A percentile compares a stretch with the other conserved stretches of the same genome.
Conservation (phyloP, 2,329 filamentous ascomycete species). For the Neofusicoccum umdonicola region DNA sequence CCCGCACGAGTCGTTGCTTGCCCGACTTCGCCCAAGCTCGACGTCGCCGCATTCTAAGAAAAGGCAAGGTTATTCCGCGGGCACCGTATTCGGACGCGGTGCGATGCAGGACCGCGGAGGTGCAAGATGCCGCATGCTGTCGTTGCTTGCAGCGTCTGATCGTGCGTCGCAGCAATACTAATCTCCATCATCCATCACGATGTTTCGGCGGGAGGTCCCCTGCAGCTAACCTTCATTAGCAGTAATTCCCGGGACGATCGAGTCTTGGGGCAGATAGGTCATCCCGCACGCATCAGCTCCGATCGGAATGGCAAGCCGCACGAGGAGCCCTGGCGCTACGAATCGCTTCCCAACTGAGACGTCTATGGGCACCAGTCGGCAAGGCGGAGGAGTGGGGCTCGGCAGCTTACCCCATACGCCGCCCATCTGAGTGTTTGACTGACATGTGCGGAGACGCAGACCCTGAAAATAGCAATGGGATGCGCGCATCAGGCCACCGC, state of each 20-base stretch:
- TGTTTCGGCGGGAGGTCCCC: not conserved
- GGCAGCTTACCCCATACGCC: not conserved
- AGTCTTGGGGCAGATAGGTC: not conserved
- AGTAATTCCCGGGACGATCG: not conserved
- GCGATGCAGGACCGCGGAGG: too few species aligned
- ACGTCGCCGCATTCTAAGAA: not conserved
- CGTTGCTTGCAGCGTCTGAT: not conserved
- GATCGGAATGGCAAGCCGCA: not conserved
- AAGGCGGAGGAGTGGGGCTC: not conserved
- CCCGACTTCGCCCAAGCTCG: not conserved
- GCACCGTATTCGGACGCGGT: not conserved
- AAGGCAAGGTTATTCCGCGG: not conserved
- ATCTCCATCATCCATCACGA: not conserved
- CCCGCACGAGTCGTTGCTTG: not conserved
- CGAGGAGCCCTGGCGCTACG: not conserved
- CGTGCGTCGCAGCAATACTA: not conserved
- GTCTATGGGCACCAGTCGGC: not conserved
- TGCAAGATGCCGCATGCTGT: not conserved
- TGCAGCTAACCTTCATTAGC: not conserved
- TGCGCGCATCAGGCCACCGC: not conserved
- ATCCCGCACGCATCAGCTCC: not conserved
- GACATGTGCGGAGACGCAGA: constrained; percentile 2
- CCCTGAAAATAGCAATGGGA: constrained; percentile 1
- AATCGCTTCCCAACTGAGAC: not conserved
- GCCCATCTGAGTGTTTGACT: not conserved